Percentiles rank a stretch among this genome's conserved stretches.
Conservation (phyloP, 208 protist species). For the Crithidia thermophila region DNA sequence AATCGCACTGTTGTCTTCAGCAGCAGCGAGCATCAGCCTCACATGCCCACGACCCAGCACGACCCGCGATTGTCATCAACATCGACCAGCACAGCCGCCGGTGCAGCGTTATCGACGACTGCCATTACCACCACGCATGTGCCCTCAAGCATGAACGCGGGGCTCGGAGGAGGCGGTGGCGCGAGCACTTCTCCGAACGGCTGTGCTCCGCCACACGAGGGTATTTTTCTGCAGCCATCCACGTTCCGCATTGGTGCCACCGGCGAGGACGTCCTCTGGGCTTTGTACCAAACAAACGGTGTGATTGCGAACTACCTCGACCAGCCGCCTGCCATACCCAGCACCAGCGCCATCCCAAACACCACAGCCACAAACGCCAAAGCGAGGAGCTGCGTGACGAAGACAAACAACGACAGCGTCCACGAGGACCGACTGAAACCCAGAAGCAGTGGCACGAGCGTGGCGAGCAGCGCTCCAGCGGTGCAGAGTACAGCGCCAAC, state of each 20-base stretch:
- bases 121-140: too few relatives aligned
- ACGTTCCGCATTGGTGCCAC: slow-evolving; percentile 16
- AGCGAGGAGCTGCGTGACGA: too few relatives aligned
- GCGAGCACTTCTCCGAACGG: too few relatives aligned
- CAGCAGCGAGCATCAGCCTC: background rate
- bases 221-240: slow-evolving; percentile 18
- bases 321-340: background rate
- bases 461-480: too few relatives aligned
- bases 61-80: background rate
- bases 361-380: too few relatives aligned
- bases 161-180: too few relatives aligned
- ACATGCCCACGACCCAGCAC: background rate
- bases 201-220: slow-evolving; percentile 2
- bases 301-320: slow-evolving; percentile 14
- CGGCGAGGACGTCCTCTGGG: slow-evolving; percentile 15
- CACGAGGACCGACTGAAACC: too few relatives aligned
- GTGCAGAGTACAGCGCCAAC: too few relatives aligned
- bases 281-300: slow-evolving; percentile 10
- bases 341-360: background rate
- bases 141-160: too few relatives aligned
- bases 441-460: too few relatives aligned
- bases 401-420: too few relatives aligned
- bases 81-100: background rate
- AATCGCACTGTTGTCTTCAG: slow-evolving; percentile 2
- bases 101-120: background rate